Percentiles rank a stretch among this genome's conserved stretches.
Evolutionary conservation across 106 monocot species (phyloP).

Genomic region (Dendrobium chrysotoxum): DNA sequence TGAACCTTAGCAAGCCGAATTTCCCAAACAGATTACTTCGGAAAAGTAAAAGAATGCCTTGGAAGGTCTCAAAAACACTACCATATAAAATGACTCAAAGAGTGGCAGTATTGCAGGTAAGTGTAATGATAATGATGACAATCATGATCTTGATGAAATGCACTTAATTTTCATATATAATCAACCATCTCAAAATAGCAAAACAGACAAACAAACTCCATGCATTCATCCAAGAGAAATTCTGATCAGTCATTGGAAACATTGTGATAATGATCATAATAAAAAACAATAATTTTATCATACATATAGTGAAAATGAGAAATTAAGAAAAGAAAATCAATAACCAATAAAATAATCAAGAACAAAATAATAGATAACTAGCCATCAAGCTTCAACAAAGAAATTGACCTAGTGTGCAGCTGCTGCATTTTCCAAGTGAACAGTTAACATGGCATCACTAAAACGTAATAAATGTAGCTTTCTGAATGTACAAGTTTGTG

Average conservation of each 20-base stretch:
- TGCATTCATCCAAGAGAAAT: background rate
- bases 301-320: background rate
- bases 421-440: too few relatives aligned
- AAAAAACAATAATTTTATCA: background rate
- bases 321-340: background rate
- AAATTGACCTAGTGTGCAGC: background rate
- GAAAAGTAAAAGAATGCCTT: too few relatives aligned
- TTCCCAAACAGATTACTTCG: too few relatives aligned
- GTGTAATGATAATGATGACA: background rate
- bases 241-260: background rate
- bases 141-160: background rate
- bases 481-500: background rate
- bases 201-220: background rate
- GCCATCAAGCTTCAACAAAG: background rate
- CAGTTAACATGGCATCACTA: too few relatives aligned
- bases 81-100: too few relatives aligned
- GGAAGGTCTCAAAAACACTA: too few relatives aligned
- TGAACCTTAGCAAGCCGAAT: too few relatives aligned
- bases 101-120: background rate
- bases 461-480: background rate
- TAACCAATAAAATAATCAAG: background rate
- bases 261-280: background rate
- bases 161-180: constrained; percentile 1
- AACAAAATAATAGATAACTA: background rate
- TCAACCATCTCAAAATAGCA: background rate